Percentiles rank a stretch among this genome's conserved stretches.
Evolutionary conservation across 768 basidiomycete species (phyloP).

Genomic region (Suillus subalutaceus): DNA sequence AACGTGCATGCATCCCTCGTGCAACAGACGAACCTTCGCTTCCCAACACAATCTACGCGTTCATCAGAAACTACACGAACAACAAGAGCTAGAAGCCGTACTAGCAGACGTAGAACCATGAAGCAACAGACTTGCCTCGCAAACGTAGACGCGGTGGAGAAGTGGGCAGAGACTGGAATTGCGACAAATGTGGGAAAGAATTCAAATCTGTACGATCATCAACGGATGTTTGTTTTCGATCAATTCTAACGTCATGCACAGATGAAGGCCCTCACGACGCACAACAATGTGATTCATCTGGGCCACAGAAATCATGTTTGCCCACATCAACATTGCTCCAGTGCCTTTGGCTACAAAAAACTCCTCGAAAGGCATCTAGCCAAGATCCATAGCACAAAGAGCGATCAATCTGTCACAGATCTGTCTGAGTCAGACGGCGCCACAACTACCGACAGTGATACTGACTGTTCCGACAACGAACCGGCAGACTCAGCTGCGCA

Average conservation of each 20-base stretch:
- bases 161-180: slow-evolving; percentile 78
- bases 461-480: slow-evolving; percentile 25
- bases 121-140: slow-evolving; percentile 33
- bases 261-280: slow-evolving; percentile 78
- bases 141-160: slow-evolving; percentile 76
- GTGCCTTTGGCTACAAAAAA: slow-evolving; percentile 83
- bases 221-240: background rate
- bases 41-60: slow-evolving; percentile 72
- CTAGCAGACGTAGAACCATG: slow-evolving; percentile 40
- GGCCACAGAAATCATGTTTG: slow-evolving; percentile 76
- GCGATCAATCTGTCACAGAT: slow-evolving; percentile 5
- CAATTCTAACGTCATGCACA: slow-evolving; percentile 34
- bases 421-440: slow-evolving; percentile 30
- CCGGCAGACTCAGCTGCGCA: slow-evolving; percentile 12
- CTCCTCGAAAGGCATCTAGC: slow-evolving; percentile 77
- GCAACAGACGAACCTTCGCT: slow-evolving; percentile 73
- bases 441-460: slow-evolving; percentile 42
- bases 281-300: slow-evolving; percentile 73
- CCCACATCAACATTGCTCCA: slow-evolving; percentile 56
- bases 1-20: slow-evolving; percentile 69
- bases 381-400: slow-evolving; percentile 46
- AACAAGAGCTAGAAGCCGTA: slow-evolving; percentile 59
- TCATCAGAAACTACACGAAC: slow-evolving; percentile 81
- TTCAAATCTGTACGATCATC: slow-evolving; percentile 76
- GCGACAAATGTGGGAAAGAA: slow-evolving; percentile 74